A percentile compares a stretch with the other conserved stretches of the same genome.
phyloP scores from a whole-genome alignment of 129 eudicot genomes.

The Tagetes erecta region DNA sequence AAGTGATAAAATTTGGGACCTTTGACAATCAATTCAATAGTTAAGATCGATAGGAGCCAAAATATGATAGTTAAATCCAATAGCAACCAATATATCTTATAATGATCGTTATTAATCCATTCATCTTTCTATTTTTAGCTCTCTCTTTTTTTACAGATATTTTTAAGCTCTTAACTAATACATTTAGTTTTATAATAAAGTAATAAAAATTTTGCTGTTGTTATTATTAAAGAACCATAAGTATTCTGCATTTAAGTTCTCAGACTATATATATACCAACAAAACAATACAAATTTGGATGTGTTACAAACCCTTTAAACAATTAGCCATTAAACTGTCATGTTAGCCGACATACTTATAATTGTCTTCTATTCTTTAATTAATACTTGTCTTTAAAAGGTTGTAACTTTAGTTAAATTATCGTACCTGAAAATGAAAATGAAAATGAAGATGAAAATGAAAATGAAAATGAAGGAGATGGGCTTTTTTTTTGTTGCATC shows the following conservation, averaged over 20 bases:
- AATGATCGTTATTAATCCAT: too few relatives aligned
- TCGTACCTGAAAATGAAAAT: neutral
- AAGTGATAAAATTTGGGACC: too few relatives aligned
- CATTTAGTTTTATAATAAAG: too few relatives aligned
- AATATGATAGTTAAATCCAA: too few relatives aligned
- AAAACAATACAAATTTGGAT: neutral
- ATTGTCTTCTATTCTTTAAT: too few relatives aligned
- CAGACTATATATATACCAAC: neutral
- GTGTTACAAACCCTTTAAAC: neutral
- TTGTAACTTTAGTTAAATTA: neutral
- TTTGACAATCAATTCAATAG: too few relatives aligned
- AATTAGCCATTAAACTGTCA: neutral
- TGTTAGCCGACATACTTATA: neutral
- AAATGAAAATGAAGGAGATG: neutral
- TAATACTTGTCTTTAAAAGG: neutral
- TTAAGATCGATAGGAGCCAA: too few relatives aligned
- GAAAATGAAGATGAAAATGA: neutral
- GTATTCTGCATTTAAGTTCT: neutral
- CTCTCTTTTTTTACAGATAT: too few relatives aligned
- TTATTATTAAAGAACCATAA: too few relatives aligned
- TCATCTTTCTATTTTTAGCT: too few relatives aligned
- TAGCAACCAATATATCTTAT: too few relatives aligned
- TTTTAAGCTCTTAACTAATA: neutral
- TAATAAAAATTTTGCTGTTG: neutral
- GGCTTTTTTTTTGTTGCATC: neutral